A percentile compares a stretch with the other conserved stretches of the same genome.
These are phyloP conservation scores for Blastobotrys petasosporus DNA, from an alignment of 1,139 yeast genomes.

Conservation along the genomic window DNA sequence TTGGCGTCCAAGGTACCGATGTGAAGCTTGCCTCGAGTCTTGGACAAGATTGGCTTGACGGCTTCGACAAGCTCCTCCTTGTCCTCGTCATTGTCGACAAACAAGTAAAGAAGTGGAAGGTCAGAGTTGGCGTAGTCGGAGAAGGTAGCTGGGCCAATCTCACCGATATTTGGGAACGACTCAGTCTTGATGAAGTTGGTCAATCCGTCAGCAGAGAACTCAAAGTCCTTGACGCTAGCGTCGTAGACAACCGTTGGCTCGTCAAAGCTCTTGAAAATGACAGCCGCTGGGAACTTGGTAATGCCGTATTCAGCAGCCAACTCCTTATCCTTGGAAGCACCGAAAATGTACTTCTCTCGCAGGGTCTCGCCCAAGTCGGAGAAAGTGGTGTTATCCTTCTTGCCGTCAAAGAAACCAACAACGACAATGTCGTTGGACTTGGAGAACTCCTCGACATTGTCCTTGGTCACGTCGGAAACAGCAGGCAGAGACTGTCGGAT, in stretches of 20 bases:
- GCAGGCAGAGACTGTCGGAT: conserved; percentile 77
- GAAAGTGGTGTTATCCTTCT: conserved; percentile 44
- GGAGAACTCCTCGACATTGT: conserved; percentile 44
- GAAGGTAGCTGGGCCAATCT: conserved; percentile 79
- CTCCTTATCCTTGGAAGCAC: conserved; percentile 47
- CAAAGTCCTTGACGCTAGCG: conserved; percentile 32
- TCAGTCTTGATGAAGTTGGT: conserved; percentile 58
- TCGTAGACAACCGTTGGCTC: conserved; percentile 39
- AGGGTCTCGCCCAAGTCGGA: conserved; percentile 47
- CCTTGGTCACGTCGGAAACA: conserved; percentile 50
- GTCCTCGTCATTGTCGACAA: conserved; percentile 67
- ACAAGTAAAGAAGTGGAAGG: conserved; percentile 81
- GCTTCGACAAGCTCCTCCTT: conserved; percentile 48
- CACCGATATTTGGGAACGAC: conserved; percentile 84
- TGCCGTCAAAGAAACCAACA: conserved; percentile 34
- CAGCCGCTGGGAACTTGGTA: conserved; percentile 41
- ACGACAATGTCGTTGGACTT: conserved; percentile 49
- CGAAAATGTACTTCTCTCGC: conserved; percentile 60
- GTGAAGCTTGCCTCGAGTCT: conserved; percentile 73
- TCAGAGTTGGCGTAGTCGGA: conserved; percentile 64
- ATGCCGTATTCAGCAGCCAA: conserved; percentile 44
- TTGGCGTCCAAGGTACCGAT: conserved; percentile 85
- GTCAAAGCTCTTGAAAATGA: conserved; percentile 41
- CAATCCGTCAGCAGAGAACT: conserved; percentile 36
- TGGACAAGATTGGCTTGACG: conserved; percentile 61